Percentiles rank a stretch among this genome's conserved stretches.
These are phyloP conservation scores for Nothopassalora personata DNA, from an alignment of 2,329 filamentous ascomycete genomes.

Conservation along the genomic window DNA sequence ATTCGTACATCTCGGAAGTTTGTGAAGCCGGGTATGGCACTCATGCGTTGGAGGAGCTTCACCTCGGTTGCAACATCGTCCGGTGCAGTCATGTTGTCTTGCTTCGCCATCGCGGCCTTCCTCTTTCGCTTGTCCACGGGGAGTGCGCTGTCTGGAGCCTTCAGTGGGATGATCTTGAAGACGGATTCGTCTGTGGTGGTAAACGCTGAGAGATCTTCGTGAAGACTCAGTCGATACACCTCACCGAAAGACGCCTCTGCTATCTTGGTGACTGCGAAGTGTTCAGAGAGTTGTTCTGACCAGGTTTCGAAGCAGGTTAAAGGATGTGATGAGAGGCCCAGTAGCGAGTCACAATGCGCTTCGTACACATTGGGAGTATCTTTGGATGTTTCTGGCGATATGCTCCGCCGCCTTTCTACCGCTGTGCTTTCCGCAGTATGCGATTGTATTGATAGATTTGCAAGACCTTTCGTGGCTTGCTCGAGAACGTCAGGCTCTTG, in stretches of 20 bases:
- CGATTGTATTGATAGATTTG: not conserved
- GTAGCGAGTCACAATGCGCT: constrained; percentile 25
- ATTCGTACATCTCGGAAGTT: constrained; percentile 56
- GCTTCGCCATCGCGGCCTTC: constrained; percentile 40
- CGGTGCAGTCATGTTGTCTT: constrained; percentile 42
- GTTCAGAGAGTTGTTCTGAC: constrained; percentile 37
- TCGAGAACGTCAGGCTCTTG: not conserved
- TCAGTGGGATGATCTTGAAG: constrained; percentile 43
- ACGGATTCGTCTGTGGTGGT: constrained; percentile 40
- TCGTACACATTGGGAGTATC: constrained; percentile 16
- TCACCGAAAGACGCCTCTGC: constrained; percentile 63
- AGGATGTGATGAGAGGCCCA: constrained; percentile 30
- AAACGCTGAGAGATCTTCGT: constrained; percentile 24
- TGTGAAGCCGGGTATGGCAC: constrained; percentile 57
- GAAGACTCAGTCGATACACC: constrained; percentile 54
- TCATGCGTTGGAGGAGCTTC: constrained; percentile 52
- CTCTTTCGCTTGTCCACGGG: constrained; percentile 46
- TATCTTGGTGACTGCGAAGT: constrained; percentile 54
- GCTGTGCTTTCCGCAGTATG: not conserved
- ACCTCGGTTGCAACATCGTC: constrained; percentile 45
- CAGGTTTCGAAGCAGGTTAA: constrained; percentile 38
- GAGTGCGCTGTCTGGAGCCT: constrained; percentile 36
- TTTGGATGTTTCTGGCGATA: not conserved
- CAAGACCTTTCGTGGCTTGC: not conserved
- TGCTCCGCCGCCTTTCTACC: not conserved